phyloP scores from a whole-genome alignment of 208 protist species.

The Trypanosoma rangeli region DNA sequence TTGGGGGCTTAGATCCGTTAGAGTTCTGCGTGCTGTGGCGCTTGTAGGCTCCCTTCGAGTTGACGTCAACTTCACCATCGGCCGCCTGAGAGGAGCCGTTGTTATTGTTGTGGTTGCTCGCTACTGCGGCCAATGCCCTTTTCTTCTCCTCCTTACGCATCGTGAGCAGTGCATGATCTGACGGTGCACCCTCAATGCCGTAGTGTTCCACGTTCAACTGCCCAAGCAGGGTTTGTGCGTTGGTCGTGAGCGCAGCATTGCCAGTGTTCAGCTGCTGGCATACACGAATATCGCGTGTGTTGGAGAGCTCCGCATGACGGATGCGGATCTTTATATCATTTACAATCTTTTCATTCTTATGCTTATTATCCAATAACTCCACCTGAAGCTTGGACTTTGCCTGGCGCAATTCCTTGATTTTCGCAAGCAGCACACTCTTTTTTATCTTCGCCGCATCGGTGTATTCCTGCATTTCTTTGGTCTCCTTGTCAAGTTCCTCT shows the following conservation, averaged over 20 bases:
- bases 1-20: slow-evolving; percentile 35
- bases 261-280: slow-evolving; percentile 63
- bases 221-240: slow-evolving; percentile 59
- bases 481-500: slow-evolving; percentile 35
- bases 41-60: slow-evolving; percentile 22
- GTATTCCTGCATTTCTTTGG: slow-evolving; percentile 42
- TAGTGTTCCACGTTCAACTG: slow-evolving; percentile 84
- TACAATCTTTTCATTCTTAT: slow-evolving; percentile 34
- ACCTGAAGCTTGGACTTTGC: slow-evolving; percentile 49
- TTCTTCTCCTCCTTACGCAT: slow-evolving; percentile 43
- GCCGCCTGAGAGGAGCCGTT: background rate
- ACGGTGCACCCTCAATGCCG: slow-evolving; percentile 58
- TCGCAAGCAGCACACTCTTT: slow-evolving; percentile 14
- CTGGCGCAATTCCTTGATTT: slow-evolving; percentile 21
- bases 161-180: slow-evolving; percentile 38
- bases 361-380: slow-evolving; percentile 51
- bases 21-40: slow-evolving; percentile 17
- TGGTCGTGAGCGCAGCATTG: slow-evolving; percentile 72
- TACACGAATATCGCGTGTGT: slow-evolving; percentile 57
- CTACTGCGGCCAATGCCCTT: slow-evolving; percentile 27
- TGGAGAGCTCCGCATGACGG: slow-evolving; percentile 47
- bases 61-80: background rate
- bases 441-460: slow-evolving; percentile 40
- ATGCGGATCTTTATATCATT: slow-evolving; percentile 47
- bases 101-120: slow-evolving; percentile 26